Conservation (phyloP, 2,329 filamentous ascomycete genomes). For the Talaromyces sp. region DNA sequence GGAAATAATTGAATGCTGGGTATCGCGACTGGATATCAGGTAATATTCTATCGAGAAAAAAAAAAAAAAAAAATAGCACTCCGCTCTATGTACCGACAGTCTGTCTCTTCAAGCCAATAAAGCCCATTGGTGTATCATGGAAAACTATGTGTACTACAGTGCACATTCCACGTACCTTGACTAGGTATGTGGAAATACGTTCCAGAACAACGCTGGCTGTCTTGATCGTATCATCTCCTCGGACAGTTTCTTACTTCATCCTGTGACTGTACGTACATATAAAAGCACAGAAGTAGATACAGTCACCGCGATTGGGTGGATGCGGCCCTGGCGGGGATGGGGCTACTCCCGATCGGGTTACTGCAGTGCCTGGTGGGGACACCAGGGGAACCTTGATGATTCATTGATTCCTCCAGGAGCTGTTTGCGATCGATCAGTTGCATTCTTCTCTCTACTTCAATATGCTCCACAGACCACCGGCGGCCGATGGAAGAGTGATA, state of each 20-base stretch:
- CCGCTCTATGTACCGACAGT: too few species aligned
- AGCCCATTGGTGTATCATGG: not conserved
- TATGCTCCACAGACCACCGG: too few species aligned
- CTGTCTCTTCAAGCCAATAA: too few species aligned
- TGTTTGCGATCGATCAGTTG: conserved; percentile 4
- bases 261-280: too few species aligned
- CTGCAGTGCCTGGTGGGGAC: not conserved
- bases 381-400: conserved; percentile 9
- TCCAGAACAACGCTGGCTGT: not conserved
- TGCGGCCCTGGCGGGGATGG: not conserved
- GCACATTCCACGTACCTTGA: not conserved
- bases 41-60: not conserved
- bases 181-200: not conserved
- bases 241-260: not conserved
- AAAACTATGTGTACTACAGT: not conserved
- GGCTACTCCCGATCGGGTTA: not conserved
- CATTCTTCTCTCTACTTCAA: not conserved
- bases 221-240: not conserved
- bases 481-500: too few species aligned
- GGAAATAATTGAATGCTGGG: too few species aligned
- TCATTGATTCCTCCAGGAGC: conserved; percentile 8
- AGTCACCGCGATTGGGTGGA: not conserved
- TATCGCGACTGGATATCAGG: too few species aligned
- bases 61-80: not conserved
- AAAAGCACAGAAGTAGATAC: not conserved